phyloP scores from a whole-genome alignment of 345 rosid species.

The Aquilaria sinensis region DNA sequence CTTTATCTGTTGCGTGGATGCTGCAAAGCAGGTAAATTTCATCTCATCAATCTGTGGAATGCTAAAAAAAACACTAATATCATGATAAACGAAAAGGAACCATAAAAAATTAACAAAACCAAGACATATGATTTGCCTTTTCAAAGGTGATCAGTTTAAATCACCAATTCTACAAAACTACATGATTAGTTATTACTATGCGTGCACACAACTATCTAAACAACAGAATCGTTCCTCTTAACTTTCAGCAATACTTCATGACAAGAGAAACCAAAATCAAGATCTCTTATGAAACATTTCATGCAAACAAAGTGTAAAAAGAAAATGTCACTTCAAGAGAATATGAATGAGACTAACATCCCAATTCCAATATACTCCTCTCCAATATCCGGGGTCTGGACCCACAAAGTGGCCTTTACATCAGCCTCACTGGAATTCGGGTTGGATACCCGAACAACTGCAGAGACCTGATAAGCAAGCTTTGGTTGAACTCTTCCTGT shows the following conservation, averaged over 20 bases:
- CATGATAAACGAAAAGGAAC: not conserved
- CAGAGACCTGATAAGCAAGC: slow-evolving; percentile 56
- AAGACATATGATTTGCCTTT: too few relatives aligned
- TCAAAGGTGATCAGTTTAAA: too few relatives aligned
- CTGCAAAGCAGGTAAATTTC: slow-evolving; percentile 26
- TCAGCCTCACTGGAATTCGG: slow-evolving; percentile 43
- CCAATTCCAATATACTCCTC: slow-evolving; percentile 66
- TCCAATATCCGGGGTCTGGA: slow-evolving; percentile 55
- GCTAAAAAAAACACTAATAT: not conserved
- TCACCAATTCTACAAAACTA: too few relatives aligned
- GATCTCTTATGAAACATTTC: not conserved
- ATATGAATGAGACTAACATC: slow-evolving; percentile 35
- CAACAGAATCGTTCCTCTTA: too few relatives aligned
- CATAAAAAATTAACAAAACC: too few relatives aligned
- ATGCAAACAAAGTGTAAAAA: not conserved
- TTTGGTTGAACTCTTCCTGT: slow-evolving; percentile 57
- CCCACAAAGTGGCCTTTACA: slow-evolving; percentile 72
- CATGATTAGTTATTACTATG: too few relatives aligned
- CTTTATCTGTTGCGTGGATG: slow-evolving; percentile 64
- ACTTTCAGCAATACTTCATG: too few relatives aligned
- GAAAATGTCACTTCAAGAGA: slow-evolving; percentile 5
- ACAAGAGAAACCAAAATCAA: not conserved
- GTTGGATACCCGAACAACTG: slow-evolving; percentile 67
- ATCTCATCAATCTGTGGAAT: slow-evolving; percentile 11
- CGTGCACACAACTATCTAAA: too few relatives aligned